Evolutionary conservation across 1,139 yeast genomes (phyloP).

Genomic region (Scheffersomyces parashehatae): DNA sequence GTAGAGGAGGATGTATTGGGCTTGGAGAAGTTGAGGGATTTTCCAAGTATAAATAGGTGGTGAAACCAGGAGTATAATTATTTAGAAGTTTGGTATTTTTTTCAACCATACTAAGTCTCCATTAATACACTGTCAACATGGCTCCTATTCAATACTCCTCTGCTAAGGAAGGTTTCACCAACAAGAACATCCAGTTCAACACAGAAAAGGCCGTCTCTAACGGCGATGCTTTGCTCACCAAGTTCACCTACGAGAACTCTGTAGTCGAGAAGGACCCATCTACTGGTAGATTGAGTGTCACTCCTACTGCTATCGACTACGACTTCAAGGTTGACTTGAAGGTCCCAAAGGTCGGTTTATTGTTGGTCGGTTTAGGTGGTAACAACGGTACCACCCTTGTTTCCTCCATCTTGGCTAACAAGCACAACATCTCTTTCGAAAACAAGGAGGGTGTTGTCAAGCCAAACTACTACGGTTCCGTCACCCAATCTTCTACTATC

Average conservation of each 20-base stretch:
- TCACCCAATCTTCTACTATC: conserved; percentile 88
- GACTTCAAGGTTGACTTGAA: conserved; percentile 83
- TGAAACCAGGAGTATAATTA: neutral
- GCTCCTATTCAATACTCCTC: conserved; percentile 12
- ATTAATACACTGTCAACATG: conserved; percentile 8
- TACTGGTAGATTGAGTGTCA: conserved; percentile 60
- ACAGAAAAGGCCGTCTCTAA: conserved; percentile 62
- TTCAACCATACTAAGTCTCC: neutral
- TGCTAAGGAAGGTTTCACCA: conserved; percentile 2
- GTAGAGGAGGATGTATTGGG: too few relatives aligned
- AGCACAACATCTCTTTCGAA: conserved; percentile 72
- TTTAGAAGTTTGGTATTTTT: neutral
- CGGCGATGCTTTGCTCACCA: conserved; percentile 62
- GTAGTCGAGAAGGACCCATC: conserved; percentile 50
- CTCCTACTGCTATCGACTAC: conserved; percentile 72
- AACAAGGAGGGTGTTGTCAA: conserved; percentile 78
- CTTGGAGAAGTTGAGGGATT: neutral
- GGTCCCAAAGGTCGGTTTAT: conserved; percentile 83
- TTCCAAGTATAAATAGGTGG: neutral
- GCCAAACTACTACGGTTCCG: conserved; percentile 95
- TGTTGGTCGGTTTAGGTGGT: conserved; percentile 95
- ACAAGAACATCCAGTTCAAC: conserved; percentile 48
- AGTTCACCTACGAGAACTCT: conserved; percentile 72
- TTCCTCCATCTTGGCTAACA: conserved; percentile 85
- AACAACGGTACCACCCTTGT: conserved; percentile 93